Conservation (phyloP, 495 filamentous ascomycete genomes). For the Aspergillus conjunctus region DNA sequence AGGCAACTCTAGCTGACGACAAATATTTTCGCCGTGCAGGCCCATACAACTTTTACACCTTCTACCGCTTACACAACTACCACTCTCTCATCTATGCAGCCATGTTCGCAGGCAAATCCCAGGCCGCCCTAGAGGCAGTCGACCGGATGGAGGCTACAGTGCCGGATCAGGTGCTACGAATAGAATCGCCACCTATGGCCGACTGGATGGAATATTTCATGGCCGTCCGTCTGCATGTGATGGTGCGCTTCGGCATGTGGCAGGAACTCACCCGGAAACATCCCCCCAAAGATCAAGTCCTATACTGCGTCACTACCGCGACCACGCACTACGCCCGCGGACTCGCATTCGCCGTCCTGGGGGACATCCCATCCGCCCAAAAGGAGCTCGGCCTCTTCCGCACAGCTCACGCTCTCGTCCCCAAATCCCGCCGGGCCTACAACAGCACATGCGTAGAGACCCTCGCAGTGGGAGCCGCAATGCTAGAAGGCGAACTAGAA, state of each 20-base stretch:
- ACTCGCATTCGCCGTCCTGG: constrained; percentile 60
- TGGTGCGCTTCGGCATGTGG: constrained; percentile 68
- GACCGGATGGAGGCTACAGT: constrained; percentile 53
- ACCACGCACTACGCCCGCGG: constrained; percentile 63
- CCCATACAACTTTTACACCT: constrained; percentile 61
- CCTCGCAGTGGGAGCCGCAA: constrained; percentile 56
- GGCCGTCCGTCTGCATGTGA: constrained; percentile 59
- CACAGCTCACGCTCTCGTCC: constrained; percentile 48
- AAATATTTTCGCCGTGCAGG: constrained; percentile 53
- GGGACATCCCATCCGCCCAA: constrained; percentile 47
- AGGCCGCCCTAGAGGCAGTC: constrained; percentile 54
- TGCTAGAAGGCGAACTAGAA: constrained; percentile 68
- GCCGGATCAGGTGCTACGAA: constrained; percentile 54
- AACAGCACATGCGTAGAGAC: constrained; percentile 63
- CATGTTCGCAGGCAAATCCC: constrained; percentile 64
- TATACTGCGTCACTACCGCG: constrained; percentile 63
- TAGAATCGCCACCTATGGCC: constrained; percentile 60
- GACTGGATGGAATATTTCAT: constrained; percentile 67
- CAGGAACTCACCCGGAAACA: constrained; percentile 52
- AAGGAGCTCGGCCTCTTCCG: constrained; percentile 45
- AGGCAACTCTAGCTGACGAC: constrained; percentile 59
- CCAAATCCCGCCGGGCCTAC: constrained; percentile 50
- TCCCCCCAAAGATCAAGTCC: constrained; percentile 49
- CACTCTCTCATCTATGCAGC: constrained; percentile 68
- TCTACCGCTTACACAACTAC: constrained; percentile 65